Evolutionary conservation across 257 asterid species (phyloP), one percentile per base, ranked within the genome.

Genomic region (Penstemon eatonii): DNA sequence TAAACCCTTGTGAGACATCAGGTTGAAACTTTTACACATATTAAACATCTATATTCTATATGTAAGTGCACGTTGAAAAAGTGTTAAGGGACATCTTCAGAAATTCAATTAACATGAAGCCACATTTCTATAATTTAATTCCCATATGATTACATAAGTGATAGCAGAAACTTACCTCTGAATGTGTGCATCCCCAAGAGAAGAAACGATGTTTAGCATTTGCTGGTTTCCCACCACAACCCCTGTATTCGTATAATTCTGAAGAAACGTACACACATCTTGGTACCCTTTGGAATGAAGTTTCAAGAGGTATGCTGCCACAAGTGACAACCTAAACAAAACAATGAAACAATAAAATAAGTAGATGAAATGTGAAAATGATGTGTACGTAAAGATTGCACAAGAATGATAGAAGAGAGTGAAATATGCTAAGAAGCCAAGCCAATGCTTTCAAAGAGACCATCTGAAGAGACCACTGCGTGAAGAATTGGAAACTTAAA

Each of bases 251-350:
- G 51, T 82, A 83, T 82, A 95, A 79, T 68, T 91, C 99, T 2
- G 98, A 84, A 67, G 99, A 86, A 40, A 72, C 88, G 67, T 82
- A 91, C 13, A 95, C 89, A 68, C 99, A 91, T 83, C 99, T 86
- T 53, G 87, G 82, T 55, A 83, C 77, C 83, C 79, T 81, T 82
- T 89, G 96, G 73, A 87, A 94, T 51, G 99, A 91, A 41, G 99
- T 83, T 75, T 91, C 98, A 62, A 94, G 98, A 44, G 99, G 95
- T 77, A 91, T 79, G 78, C 98, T 89, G 45, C 99, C 99, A 81
- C 99, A 94, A 25, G 99, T 94, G 75, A 91, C 98, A 56, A 94
- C 95, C 99, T 94, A 66, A 62, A 75, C 42, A 65, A 51, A 50
- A 58, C 7, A 56, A 49, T 18, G 11, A 9, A 36, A 68, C 10